Conservation (phyloP, 345 rosid species). For the Eucalyptus camaldulensis region DNA sequence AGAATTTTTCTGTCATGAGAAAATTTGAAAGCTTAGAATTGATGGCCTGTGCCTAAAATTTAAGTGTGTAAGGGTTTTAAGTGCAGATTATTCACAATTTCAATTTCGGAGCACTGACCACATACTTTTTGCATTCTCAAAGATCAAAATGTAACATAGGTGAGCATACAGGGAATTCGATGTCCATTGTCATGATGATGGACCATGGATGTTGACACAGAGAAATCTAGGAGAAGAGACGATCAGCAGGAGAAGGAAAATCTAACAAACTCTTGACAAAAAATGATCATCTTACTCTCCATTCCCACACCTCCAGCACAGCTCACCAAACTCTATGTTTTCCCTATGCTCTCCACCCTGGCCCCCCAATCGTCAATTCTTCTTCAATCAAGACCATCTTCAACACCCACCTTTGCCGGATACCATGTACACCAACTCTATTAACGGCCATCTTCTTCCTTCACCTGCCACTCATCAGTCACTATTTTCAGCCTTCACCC, state of each 20-base stretch:
- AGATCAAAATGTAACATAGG: neutral
- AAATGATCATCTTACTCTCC: neutral
- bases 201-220: neutral
- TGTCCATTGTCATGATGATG: neutral
- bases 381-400: neutral
- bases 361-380: neutral
- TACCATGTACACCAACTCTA: neutral
- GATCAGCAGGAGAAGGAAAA: neutral
- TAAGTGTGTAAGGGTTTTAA: neutral
- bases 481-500: neutral
- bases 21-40: neutral
- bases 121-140: neutral
- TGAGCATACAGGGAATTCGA: neutral
- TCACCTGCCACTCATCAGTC: neutral
- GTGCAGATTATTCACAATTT: neutral
- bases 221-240: neutral
- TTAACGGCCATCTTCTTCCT: neutral
- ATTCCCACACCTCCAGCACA: neutral
- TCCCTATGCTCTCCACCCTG: neutral
- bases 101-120: neutral
- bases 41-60: neutral
- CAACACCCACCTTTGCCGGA: neutral
- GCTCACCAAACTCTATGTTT: neutral
- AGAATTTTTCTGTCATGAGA: neutral
- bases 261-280: neutral